Evolutionary conservation across 306 rosid species (phyloP).

Genomic region (Pterocarpus santalinus): DNA sequence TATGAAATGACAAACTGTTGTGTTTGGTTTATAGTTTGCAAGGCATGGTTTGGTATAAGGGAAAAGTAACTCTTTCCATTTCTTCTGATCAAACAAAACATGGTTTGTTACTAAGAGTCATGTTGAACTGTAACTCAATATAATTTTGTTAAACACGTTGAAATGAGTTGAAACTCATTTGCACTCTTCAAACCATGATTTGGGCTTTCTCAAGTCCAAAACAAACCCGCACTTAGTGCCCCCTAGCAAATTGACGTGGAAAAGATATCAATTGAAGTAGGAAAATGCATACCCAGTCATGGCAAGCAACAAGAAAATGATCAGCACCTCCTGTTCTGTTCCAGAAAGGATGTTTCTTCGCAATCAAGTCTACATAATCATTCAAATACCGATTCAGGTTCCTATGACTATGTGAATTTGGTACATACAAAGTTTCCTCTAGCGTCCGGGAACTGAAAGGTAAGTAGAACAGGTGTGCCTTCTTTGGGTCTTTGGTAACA

Average conservation of each 20-base stretch:
- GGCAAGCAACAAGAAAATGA: conserved; percentile 97
- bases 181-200: too few relatives aligned
- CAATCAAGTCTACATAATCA: conserved; percentile 67
- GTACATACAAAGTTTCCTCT: conserved; percentile 73
- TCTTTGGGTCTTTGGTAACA: conserved; percentile 68
- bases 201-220: too few relatives aligned
- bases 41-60: too few relatives aligned
- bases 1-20: neutral
- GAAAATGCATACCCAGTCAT: conserved; percentile 83
- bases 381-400: conserved; percentile 68
- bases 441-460: conserved; percentile 92
- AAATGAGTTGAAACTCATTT: too few relatives aligned
- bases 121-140: too few relatives aligned
- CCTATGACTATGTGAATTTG: conserved; percentile 65
- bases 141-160: too few relatives aligned
- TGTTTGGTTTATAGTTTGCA: too few relatives aligned
- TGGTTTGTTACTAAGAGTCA: too few relatives aligned
- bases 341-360: conserved; percentile 74
- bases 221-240: neutral
- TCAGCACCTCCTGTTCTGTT: conserved; percentile 95
- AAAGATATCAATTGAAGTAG: conserved; percentile 33
- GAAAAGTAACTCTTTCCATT: too few relatives aligned
- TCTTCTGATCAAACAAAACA: too few relatives aligned
- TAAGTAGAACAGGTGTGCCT: conserved; percentile 90
- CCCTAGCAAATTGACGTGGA: conserved; percentile 1